phyloP scores from a whole-genome alignment of 2,329 filamentous ascomycete species.

The Exophiala dermatitidis region DNA sequence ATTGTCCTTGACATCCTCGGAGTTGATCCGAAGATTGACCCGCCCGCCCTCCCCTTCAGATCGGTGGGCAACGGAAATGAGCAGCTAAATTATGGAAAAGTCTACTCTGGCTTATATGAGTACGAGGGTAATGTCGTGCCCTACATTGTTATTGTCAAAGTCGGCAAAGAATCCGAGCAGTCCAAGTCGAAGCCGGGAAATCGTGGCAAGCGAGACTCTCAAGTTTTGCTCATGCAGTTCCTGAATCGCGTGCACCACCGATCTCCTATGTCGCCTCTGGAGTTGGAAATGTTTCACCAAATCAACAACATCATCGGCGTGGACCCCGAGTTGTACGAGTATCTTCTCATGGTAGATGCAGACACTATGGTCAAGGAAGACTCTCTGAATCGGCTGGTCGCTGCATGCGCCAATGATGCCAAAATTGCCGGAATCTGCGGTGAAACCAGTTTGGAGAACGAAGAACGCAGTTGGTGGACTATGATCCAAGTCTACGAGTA shows the following conservation, averaged over 20 bases:
- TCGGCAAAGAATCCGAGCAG: slow-evolving; percentile 94
- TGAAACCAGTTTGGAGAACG: slow-evolving; percentile 92
- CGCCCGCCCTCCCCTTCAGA: slow-evolving; percentile 87
- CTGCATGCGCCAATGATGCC: slow-evolving; percentile 84
- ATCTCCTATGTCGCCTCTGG: slow-evolving; percentile 86
- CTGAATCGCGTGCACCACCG: slow-evolving; percentile 95
- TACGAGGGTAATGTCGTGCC: slow-evolving; percentile 96
- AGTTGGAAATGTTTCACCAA: slow-evolving; percentile 97
- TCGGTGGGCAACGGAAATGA: slow-evolving; percentile 82
- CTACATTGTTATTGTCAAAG: slow-evolving; percentile 91
- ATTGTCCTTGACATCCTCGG: slow-evolving; percentile 96
- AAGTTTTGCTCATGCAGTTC: slow-evolving; percentile 93
- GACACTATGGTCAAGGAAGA: slow-evolving; percentile 93
- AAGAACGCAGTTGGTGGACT: slow-evolving; percentile 93
- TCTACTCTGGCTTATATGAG: slow-evolving; percentile 96
- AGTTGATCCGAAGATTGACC: slow-evolving; percentile 93
- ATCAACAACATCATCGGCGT: slow-evolving; percentile 99
- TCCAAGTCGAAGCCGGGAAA: slow-evolving; percentile 88
- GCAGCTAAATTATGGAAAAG: slow-evolving; percentile 96
- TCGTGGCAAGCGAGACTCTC: slow-evolving; percentile 95
- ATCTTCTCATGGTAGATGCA: slow-evolving; percentile 93
- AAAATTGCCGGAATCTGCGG: slow-evolving; percentile 97
- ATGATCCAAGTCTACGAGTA: slow-evolving; percentile 99
- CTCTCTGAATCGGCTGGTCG: slow-evolving; percentile 83
- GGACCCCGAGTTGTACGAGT: slow-evolving; percentile 94